Conservation (phyloP, 2,329 filamentous ascomycete species). For the Dothideomycetes sp. region DNA sequence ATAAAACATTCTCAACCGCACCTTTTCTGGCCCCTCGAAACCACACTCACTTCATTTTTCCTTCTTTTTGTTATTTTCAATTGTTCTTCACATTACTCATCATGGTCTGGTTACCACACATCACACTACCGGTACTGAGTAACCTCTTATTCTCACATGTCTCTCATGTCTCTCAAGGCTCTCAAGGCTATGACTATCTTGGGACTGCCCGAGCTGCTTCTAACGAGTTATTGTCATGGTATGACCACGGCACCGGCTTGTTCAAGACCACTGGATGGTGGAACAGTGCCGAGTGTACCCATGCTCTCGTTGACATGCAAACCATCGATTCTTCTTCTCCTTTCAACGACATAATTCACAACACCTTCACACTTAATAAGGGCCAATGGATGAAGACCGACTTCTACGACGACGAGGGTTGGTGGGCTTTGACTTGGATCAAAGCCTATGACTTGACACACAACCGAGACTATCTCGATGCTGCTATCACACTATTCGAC, state of each 20-base stretch:
- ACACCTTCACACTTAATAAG: slow-evolving; percentile 29
- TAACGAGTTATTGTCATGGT: slow-evolving; percentile 22
- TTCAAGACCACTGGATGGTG: slow-evolving; percentile 48
- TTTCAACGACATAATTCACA: slow-evolving; percentile 34
- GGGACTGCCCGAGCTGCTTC: slow-evolving; percentile 21
- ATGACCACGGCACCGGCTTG: slow-evolving; percentile 24
- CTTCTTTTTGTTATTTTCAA: neutral
- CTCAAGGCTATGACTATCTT: neutral
- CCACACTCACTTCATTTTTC: neutral
- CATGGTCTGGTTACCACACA: slow-evolving; percentile 3
- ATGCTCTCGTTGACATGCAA: slow-evolving; percentile 49
- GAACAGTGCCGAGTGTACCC: slow-evolving; percentile 61
- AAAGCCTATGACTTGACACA: slow-evolving; percentile 42
- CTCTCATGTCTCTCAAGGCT: neutral
- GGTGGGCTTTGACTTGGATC: slow-evolving; percentile 46
- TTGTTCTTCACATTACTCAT: neutral
- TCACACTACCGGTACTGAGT: neutral
- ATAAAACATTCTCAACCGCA: neutral
- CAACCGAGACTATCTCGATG: slow-evolving; percentile 34
- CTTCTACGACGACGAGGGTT: slow-evolving; percentile 45
- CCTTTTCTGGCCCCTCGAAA: neutral
- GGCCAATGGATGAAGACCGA: slow-evolving; percentile 23
- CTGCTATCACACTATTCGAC: slow-evolving; percentile 40
- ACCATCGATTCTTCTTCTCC: slow-evolving; percentile 27
- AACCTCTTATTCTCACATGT: neutral